Evolutionary conservation across 2,329 filamentous ascomycete species (phyloP), one percentile per base, ranked within the genome.

Genomic region (Colletotrichum lindemuthianum): DNA sequence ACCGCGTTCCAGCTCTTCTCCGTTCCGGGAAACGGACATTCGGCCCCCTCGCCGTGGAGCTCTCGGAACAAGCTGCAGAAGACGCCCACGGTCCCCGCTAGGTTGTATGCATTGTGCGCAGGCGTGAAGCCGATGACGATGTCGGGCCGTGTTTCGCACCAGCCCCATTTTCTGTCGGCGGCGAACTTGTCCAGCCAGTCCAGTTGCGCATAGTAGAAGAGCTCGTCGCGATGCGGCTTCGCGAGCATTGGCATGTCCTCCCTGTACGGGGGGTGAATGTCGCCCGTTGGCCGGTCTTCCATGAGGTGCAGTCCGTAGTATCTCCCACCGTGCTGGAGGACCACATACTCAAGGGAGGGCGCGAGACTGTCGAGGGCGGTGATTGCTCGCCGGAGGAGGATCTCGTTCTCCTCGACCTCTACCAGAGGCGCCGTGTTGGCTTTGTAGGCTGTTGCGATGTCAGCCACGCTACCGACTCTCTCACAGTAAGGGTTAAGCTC

Each of bases 101-200:
- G 41, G 37, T 75, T 77, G 67, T 78, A 78, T 45, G 76, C 75
- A 57, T 79, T 80, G 73, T 64, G 73, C 59, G 79, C 79, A 13
- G 78, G 78, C 5, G 79, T 75, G 63, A 80, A 80, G 6, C 78
- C 78, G 43, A 80, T 74, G 64, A 80, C 77, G 60, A 78, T 76
- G 67, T 79, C 78, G 1, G 78, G 78, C 10, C 76, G 71, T 1
- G 78, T 75, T 37, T 80, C 77, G 54, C 74, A 75, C 75, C 76
- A 79, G 33, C 71, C 77, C 78, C 78, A 80, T 50, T 79, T 64
- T 3, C 10, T 45, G 15, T 72, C 75, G 50, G 74, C 72, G 1
- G 75, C 72, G 15, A 74, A 77, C 44, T 71, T 70, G 47, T 72
- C 70, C 11, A 80, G 58, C 60, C 74, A 78, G 60, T 79, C 77